A percentile compares a stretch with the other conserved stretches of the same genome.
Conservation (phyloP, 2,329 filamentous ascomycete species). For the Hymenoscyphus occultus region DNA sequence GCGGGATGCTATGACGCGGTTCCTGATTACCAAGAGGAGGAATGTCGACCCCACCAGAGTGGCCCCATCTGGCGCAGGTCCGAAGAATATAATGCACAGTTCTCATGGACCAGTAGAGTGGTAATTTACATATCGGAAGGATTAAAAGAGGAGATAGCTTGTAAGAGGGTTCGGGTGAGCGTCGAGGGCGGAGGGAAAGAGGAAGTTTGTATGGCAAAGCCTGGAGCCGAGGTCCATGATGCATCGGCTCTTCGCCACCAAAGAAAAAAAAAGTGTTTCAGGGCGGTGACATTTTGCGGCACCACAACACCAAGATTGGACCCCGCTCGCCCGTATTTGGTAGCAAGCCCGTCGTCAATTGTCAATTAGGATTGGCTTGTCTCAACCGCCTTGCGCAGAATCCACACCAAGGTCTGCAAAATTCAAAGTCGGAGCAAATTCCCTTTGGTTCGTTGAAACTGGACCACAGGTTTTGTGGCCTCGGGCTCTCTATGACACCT, state of each 20-base stretch:
- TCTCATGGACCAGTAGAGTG: no score
- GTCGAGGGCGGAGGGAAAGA: no score
- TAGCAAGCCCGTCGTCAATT: not conserved
- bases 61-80: not conserved
- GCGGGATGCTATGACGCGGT: not conserved
- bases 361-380: not conserved
- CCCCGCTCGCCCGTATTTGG: not conserved
- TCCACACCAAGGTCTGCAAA: not conserved
- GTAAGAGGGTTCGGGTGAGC: not conserved
- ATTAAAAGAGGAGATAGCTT: not conserved
- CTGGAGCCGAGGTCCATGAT: not conserved
- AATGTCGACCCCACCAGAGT: not conserved
- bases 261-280: not conserved
- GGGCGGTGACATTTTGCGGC: not conserved
- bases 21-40: slow-evolving; percentile 4
- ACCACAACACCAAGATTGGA: not conserved
- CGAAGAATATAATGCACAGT: not conserved
- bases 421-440: no score
- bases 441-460: no score
- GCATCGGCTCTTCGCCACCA: not conserved
- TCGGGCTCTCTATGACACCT: no score
- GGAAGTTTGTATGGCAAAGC: not conserved
- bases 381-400: not conserved
- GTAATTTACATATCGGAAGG: not conserved
- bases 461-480: no score